These are phyloP conservation scores for Monosporascus ibericus DNA, from an alignment of 2,329 filamentous ascomycete species.

Conservation along the genomic window DNA sequence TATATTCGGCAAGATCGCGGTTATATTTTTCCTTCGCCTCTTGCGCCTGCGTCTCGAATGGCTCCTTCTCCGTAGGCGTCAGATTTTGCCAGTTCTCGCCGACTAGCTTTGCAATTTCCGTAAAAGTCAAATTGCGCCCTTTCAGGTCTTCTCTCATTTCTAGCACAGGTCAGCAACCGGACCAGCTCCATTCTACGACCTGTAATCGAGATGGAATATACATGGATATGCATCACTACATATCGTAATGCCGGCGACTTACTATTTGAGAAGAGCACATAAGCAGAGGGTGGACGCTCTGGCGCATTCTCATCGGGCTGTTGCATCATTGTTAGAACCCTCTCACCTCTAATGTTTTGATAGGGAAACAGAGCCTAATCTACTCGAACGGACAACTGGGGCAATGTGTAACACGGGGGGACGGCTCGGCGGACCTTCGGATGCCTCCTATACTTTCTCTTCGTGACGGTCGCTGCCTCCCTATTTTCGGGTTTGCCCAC, in stretches of 20 bases:
- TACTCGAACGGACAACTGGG: background rate
- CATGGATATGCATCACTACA: background rate
- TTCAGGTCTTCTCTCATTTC: constrained; percentile 74
- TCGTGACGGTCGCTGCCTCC: constrained; percentile 41
- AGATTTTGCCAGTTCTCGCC: constrained; percentile 78
- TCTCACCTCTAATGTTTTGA: background rate
- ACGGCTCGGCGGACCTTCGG: constrained; percentile 53
- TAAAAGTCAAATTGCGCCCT: constrained; percentile 71
- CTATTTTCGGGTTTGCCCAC: constrained; percentile 34
- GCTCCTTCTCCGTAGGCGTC: constrained; percentile 59
- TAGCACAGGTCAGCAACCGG: constrained; percentile 23
- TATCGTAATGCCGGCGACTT: constrained; percentile 28
- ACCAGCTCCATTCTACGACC: background rate
- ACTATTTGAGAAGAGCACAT: constrained; percentile 84
- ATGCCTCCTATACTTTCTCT: constrained; percentile 72
- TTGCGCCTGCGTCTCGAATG: constrained; percentile 66
- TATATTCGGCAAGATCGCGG: constrained; percentile 66
- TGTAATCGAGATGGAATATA: background rate
- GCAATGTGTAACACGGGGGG: background rate
- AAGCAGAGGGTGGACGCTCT: constrained; percentile 73
- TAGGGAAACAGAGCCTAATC: background rate
- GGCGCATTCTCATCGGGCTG: constrained; percentile 75
- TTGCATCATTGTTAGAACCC: constrained; percentile 4
- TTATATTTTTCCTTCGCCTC: constrained; percentile 72
- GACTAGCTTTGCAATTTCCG: constrained; percentile 76